Percentiles rank a stretch among this genome's conserved stretches.
phyloP scores from a whole-genome alignment of 768 basidiomycete genomes.

The Mycena metata region DNA sequence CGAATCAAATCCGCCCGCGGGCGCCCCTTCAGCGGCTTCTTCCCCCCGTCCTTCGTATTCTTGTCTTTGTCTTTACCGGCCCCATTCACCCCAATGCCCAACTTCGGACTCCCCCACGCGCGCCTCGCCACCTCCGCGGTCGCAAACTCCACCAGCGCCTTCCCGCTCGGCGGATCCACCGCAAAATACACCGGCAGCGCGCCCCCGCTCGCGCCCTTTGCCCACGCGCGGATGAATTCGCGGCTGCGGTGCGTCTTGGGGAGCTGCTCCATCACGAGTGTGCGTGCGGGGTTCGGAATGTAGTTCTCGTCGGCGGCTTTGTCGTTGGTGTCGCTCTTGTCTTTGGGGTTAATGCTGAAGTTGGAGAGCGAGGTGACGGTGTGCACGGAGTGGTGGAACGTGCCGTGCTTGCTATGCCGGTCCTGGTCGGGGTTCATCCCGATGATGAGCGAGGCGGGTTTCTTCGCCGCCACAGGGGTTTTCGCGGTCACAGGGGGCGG shows the following conservation, averaged over 20 bases:
- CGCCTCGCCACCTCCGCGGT: slow-evolving; percentile 58
- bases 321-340: neutral
- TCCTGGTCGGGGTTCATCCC: slow-evolving; percentile 64
- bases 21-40: slow-evolving; percentile 54
- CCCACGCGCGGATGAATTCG: slow-evolving; percentile 58
- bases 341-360: slow-evolving; percentile 32
- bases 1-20: slow-evolving; percentile 60
- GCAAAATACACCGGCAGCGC: slow-evolving; percentile 55
- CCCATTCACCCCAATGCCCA: slow-evolving; percentile 50
- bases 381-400: slow-evolving; percentile 50
- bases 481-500: neutral
- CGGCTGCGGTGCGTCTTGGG: slow-evolving; percentile 61
- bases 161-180: slow-evolving; percentile 57
- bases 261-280: slow-evolving; percentile 69
- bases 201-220: slow-evolving; percentile 41
- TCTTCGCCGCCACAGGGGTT: slow-evolving; percentile 14
- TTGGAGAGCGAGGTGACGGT: slow-evolving; percentile 36
- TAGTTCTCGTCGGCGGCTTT: no score
- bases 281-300: slow-evolving; percentile 62
- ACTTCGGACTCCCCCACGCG: slow-evolving; percentile 64
- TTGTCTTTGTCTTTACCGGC: neutral
- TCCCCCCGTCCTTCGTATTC: neutral
- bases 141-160: slow-evolving; percentile 66
- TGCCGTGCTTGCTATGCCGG: slow-evolving; percentile 61
- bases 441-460: slow-evolving; percentile 45